Conservation (phyloP, 2,329 filamentous ascomycete genomes). For the Pseudopyricularia cyperi region DNA sequence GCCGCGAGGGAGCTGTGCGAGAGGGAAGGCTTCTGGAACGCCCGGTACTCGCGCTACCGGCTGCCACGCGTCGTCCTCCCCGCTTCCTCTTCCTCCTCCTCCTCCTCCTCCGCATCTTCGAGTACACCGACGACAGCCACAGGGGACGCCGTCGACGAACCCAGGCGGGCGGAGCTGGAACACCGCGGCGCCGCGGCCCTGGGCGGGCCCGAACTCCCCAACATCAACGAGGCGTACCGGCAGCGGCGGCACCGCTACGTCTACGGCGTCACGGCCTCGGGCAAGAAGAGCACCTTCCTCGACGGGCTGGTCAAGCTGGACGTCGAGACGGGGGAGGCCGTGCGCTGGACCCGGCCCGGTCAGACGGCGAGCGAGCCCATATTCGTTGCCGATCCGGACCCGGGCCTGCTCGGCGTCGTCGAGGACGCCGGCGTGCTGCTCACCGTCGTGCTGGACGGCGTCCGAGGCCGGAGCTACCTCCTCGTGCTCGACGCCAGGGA, state of each 20-base stretch:
- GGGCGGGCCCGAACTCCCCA: conserved; percentile 21
- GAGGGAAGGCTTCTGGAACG: neutral
- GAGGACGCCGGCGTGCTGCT: conserved; percentile 54
- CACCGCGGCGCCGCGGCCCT: neutral
- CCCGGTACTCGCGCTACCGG: conserved; percentile 7
- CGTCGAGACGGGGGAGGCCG: conserved; percentile 14
- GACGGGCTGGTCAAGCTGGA: conserved; percentile 32
- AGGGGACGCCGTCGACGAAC: neutral
- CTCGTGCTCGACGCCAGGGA: conserved; percentile 50
- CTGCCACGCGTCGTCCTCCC: conserved; percentile 2
- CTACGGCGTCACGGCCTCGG: conserved; percentile 24
- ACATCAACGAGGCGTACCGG: conserved; percentile 25
- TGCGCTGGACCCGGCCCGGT: conserved; percentile 22
- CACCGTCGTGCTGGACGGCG: conserved; percentile 51
- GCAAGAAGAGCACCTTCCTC: conserved; percentile 22
- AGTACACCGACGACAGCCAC: neutral
- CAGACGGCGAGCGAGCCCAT: conserved; percentile 60
- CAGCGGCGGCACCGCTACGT: conserved; percentile 25
- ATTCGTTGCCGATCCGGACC: conserved; percentile 42
- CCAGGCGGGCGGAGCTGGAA: conserved; percentile 1
- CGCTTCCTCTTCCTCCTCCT: too few species aligned
- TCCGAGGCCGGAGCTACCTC: conserved; percentile 47
- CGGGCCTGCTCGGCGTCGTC: conserved; percentile 18
- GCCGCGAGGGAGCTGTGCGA: conserved; percentile 6
- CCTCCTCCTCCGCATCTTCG: too few species aligned